Conservation (phyloP, 495 filamentous ascomycete genomes). For the Neurospora discreta region DNA sequence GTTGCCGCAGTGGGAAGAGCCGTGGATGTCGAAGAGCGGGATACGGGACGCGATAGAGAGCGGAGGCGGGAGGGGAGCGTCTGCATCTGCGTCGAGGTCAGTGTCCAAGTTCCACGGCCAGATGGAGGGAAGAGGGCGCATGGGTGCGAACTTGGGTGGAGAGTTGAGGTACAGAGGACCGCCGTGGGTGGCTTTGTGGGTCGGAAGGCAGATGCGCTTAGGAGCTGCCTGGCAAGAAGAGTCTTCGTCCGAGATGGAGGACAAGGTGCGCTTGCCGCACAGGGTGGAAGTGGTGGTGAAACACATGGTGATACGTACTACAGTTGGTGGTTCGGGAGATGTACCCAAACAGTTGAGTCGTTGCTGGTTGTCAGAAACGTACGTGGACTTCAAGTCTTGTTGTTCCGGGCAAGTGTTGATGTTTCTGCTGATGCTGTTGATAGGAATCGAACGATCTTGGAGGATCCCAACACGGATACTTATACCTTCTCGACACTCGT, state of each 20-base stretch:
- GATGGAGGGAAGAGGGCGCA: neutral
- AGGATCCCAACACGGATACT: neutral
- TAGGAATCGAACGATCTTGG: neutral
- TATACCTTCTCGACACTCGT: neutral
- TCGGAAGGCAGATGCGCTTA: neutral
- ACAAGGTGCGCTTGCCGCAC: neutral
- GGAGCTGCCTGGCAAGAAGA: neutral
- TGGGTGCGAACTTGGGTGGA: neutral
- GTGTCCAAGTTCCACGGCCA: neutral
- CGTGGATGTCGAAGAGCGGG: neutral
- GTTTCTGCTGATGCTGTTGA: neutral
- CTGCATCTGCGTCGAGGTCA: neutral
- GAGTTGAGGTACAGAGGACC: neutral
- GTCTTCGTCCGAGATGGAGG: neutral
- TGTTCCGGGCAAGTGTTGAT: neutral
- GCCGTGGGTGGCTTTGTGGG: neutral
- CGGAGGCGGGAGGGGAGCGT: neutral
- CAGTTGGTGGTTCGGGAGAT: neutral
- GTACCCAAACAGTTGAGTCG: neutral
- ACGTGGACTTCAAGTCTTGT: neutral
- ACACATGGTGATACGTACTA: neutral
- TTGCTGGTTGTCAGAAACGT: neutral
- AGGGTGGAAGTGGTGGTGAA: neutral
- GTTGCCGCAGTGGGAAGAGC: neutral
- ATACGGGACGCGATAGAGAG: neutral